phyloP scores from a whole-genome alignment of 2,329 filamentous ascomycete species.

The Diaporthe vexans region DNA sequence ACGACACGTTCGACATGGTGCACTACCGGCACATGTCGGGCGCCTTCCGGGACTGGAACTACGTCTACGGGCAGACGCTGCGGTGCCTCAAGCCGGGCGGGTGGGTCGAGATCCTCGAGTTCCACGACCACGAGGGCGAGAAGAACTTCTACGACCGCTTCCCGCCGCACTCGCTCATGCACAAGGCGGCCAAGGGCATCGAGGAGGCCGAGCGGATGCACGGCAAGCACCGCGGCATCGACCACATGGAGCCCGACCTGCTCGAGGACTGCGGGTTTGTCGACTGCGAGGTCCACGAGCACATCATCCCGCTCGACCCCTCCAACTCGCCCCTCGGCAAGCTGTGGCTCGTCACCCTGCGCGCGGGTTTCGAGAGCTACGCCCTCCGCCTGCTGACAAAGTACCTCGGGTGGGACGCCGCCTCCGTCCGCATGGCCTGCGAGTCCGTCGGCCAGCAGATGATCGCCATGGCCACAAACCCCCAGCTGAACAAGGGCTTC shows the following conservation, averaged over 20 bases:
- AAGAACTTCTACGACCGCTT: conserved; percentile 57
- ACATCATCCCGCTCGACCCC: conserved; percentile 62
- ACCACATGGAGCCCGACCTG: conserved; percentile 60
- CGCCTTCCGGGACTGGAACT: conserved; percentile 68
- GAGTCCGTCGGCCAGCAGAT: conserved; percentile 63
- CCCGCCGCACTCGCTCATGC: conserved; percentile 60
- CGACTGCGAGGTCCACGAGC: conserved; percentile 62
- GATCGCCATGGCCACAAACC: conserved; percentile 62
- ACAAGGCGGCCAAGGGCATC: conserved; percentile 57
- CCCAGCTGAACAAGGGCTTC: conserved; percentile 58
- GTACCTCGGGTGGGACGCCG: conserved; percentile 66
- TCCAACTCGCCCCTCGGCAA: conserved; percentile 63
- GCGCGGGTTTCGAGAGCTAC: conserved; percentile 65
- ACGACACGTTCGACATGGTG: conserved; percentile 68
- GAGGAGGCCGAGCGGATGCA: conserved; percentile 58
- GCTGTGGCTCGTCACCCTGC: conserved; percentile 66
- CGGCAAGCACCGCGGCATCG: conserved; percentile 60
- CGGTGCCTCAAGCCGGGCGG: conserved; percentile 69
- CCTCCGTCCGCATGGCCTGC: conserved; percentile 62
- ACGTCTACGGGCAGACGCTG: conserved; percentile 67
- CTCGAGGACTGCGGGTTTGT: conserved; percentile 65
- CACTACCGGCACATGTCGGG: conserved; percentile 70
- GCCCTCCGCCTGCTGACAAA: conserved; percentile 66
- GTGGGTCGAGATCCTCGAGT: conserved; percentile 70
- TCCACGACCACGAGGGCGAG: conserved; percentile 60